Evolutionary conservation across 202 grass and related monocot species (phyloP).

Genomic region (Brachypodium distachyon): DNA sequence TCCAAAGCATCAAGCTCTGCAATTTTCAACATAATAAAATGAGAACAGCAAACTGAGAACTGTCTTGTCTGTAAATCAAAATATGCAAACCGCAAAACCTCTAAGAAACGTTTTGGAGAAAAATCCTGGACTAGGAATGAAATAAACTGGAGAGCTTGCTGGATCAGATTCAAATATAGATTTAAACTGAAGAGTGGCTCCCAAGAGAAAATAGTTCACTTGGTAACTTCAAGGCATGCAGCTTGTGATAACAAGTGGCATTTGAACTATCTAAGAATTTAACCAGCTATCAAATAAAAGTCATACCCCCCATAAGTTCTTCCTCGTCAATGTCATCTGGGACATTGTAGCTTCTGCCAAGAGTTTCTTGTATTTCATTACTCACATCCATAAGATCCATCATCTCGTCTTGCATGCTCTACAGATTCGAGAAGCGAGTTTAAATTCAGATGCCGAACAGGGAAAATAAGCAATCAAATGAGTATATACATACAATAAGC

Average conservation of each 20-base stretch:
- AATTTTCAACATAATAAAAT: conserved; percentile 27
- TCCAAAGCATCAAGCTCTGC: conserved; percentile 87
- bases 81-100: neutral
- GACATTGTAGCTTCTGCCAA: conserved; percentile 82
- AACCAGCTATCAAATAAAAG: neutral
- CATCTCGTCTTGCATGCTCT: conserved; percentile 99
- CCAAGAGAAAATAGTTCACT: too few species aligned
- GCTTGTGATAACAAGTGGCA: neutral
- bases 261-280: neutral
- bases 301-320: conserved; percentile 83
- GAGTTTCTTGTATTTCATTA: conserved; percentile 91
- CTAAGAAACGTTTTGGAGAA: neutral
- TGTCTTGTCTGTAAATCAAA: neutral
- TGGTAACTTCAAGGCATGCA: neutral
- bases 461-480: neutral
- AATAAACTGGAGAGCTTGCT: neutral
- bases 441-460: neutral
- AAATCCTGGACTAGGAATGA: neutral
- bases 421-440: neutral
- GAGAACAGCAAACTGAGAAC: neutral
- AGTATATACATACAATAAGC: neutral
- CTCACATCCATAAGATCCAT: conserved; percentile 93
- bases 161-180: neutral
- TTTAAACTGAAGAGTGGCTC: neutral
- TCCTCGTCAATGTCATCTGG: conserved; percentile 96